A percentile compares a stretch with the other conserved stretches of the same genome.
phyloP scores from a whole-genome alignment of 2,329 filamentous ascomycete species.

The Magnaporthales sp. region DNA sequence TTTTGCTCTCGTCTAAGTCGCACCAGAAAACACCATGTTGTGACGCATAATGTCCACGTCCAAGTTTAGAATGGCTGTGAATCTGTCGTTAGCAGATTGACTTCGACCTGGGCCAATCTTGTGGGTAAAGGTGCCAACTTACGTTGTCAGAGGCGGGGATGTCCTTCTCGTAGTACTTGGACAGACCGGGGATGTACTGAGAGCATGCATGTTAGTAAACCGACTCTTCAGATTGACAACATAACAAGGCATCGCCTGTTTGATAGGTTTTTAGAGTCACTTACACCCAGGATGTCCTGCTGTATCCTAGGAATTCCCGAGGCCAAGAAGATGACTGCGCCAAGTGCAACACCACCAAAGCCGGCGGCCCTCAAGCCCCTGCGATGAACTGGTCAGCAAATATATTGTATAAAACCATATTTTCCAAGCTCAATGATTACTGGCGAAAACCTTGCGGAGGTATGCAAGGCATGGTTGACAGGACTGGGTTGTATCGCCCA shows the following conservation, averaged over 20 bases:
- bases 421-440: neutral
- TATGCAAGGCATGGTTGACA: neutral
- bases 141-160: conserved; percentile 55
- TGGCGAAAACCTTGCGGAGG: neutral
- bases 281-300: conserved; percentile 49
- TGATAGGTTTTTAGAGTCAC: conserved; percentile 9
- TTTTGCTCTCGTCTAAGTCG: neutral
- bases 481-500: neutral
- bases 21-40: neutral
- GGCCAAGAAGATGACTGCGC: conserved; percentile 50
- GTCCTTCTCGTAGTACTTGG: conserved; percentile 41
- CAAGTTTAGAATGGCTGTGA: conserved; percentile 11
- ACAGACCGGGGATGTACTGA: conserved; percentile 48
- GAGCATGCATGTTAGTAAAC: neutral
- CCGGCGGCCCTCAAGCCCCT: conserved; percentile 44
- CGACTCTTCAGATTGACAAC: neutral
- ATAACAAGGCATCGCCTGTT: neutral
- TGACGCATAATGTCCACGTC: neutral
- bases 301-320: conserved; percentile 55
- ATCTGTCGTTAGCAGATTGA: conserved; percentile 1
- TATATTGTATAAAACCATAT: neutral
- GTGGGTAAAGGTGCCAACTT: conserved; percentile 21
- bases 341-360: conserved; percentile 49
- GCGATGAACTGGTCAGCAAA: conserved; percentile 1
- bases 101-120: neutral